Evolutionary conservation across 2,329 filamentous ascomycete genomes (phyloP).

Genomic region (Aspergillus hortae): DNA sequence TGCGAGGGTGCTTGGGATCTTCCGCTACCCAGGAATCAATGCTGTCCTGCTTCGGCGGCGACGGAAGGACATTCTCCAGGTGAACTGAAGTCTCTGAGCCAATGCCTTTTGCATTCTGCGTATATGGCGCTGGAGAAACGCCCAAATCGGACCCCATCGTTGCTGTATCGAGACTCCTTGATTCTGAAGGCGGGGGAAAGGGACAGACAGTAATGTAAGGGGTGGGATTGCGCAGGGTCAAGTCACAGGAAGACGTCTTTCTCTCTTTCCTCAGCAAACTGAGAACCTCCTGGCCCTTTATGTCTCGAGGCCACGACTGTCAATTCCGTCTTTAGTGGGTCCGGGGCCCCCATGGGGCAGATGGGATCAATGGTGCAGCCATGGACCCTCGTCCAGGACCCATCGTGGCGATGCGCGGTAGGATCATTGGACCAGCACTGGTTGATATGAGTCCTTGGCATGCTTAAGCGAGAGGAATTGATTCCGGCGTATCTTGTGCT

Average conservation of each 20-base stretch:
- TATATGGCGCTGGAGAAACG: background rate
- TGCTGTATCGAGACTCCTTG: too few relatives aligned
- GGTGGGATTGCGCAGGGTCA: background rate
- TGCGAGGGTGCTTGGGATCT: constrained; percentile 17
- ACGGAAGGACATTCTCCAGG: constrained; percentile 11
- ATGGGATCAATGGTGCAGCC: background rate
- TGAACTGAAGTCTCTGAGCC: constrained; percentile 10
- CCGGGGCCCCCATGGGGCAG: constrained; percentile 10
- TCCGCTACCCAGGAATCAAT: background rate
- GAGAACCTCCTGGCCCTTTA: background rate
- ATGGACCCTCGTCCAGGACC: background rate
- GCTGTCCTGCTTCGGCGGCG: background rate
- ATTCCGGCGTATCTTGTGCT: constrained; percentile 1
- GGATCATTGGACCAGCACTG: constrained; percentile 4
- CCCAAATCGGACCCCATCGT: background rate
- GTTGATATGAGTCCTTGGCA: constrained; percentile 8
- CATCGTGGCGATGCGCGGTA: background rate
- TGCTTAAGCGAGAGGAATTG: constrained; percentile 3
- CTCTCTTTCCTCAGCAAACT: background rate
- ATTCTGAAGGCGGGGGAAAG: background rate
- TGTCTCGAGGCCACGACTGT: background rate
- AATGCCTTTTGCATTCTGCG: background rate
- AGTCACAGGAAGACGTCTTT: background rate
- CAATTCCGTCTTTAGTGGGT: constrained; percentile 1
- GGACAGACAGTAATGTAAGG: background rate